Percentiles rank a stretch among this genome's conserved stretches.
Conservation (phyloP, 2,329 filamentous ascomycete genomes). For the Exophiala spinifera region DNA sequence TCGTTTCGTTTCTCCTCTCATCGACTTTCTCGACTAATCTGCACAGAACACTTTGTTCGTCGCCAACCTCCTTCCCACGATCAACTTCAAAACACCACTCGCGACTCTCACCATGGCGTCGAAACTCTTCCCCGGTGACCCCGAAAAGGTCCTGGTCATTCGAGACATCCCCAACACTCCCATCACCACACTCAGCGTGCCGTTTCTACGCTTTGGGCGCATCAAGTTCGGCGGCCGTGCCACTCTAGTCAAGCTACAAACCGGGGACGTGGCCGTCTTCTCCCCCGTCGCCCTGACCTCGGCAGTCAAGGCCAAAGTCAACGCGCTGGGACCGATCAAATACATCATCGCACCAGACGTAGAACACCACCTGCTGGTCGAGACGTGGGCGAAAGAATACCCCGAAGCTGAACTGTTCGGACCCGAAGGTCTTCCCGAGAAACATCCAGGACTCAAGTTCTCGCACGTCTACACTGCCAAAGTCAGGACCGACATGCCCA, state of each 20-base stretch:
- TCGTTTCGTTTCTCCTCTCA: too few relatives aligned
- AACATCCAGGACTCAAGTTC: slow-evolving; percentile 68
- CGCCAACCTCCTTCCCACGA: too few relatives aligned
- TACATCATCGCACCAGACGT: slow-evolving; percentile 87
- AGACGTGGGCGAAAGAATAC: slow-evolving; percentile 76
- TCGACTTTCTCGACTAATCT: too few relatives aligned
- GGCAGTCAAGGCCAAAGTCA: slow-evolving; percentile 60
- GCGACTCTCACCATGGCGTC: slow-evolving; percentile 43
- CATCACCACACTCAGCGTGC: slow-evolving; percentile 69
- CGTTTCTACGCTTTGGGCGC: slow-evolving; percentile 76
- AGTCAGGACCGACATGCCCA: slow-evolving; percentile 50
- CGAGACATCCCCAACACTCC: slow-evolving; percentile 65
- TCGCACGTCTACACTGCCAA: slow-evolving; percentile 61
- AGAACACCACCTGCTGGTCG: slow-evolving; percentile 93
- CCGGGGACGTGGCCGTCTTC: slow-evolving; percentile 80
- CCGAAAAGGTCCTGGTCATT: slow-evolving; percentile 83
- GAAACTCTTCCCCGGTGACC: slow-evolving; percentile 66
- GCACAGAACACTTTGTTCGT: too few relatives aligned
- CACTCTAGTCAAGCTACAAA: slow-evolving; percentile 76
- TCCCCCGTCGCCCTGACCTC: slow-evolving; percentile 84
- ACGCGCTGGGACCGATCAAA: slow-evolving; percentile 64
- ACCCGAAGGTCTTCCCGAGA: slow-evolving; percentile 77
- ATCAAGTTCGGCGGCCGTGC: slow-evolving; percentile 82
- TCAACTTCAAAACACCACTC: neutral
- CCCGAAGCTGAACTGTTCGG: slow-evolving; percentile 77